Evolutionary conservation across 352 stramenopile genomes (phyloP).

Genomic region (Pythium inflatum): DNA sequence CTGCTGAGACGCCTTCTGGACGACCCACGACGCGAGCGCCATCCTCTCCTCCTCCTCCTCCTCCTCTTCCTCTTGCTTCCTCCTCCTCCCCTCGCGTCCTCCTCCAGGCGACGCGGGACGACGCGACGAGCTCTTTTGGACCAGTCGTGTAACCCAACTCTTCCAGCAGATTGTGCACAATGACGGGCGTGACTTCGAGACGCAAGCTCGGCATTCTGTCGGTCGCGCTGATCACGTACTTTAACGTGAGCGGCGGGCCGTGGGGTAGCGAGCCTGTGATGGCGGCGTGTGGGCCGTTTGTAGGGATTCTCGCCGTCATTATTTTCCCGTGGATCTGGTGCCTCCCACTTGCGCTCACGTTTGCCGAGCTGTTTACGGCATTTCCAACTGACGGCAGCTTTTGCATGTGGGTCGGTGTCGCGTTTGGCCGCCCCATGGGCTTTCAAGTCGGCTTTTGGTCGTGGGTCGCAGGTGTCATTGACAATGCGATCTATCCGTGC

Average conservation of each 20-base stretch:
- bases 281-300: slow-evolving; percentile 79
- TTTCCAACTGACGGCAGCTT: slow-evolving; percentile 77
- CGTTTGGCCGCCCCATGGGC: slow-evolving; percentile 73
- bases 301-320: slow-evolving; percentile 62
- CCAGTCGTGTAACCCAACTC: too few species aligned
- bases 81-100: not conserved
- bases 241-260: slow-evolving; percentile 91
- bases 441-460: slow-evolving; percentile 88
- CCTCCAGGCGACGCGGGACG: too few species aligned
- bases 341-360: slow-evolving; percentile 65
- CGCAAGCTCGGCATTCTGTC: slow-evolving; percentile 63
- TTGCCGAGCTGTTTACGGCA: slow-evolving; percentile 74
- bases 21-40: slow-evolving; percentile 4
- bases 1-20: slow-evolving; percentile 31
- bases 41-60: not conserved
- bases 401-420: slow-evolving; percentile 76
- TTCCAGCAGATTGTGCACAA: too few species aligned
- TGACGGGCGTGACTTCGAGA: slow-evolving; percentile 60
- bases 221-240: slow-evolving; percentile 88
- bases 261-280: slow-evolving; percentile 95
- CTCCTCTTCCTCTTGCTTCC: not conserved
- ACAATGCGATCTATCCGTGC: slow-evolving; percentile 84
- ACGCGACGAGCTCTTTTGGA: slow-evolving; percentile 2
- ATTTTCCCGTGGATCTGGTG: slow-evolving; percentile 76
- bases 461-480: slow-evolving; percentile 79